Conservation (phyloP, 2,329 filamentous ascomycete genomes). For the Scedosporium minutisporum region DNA sequence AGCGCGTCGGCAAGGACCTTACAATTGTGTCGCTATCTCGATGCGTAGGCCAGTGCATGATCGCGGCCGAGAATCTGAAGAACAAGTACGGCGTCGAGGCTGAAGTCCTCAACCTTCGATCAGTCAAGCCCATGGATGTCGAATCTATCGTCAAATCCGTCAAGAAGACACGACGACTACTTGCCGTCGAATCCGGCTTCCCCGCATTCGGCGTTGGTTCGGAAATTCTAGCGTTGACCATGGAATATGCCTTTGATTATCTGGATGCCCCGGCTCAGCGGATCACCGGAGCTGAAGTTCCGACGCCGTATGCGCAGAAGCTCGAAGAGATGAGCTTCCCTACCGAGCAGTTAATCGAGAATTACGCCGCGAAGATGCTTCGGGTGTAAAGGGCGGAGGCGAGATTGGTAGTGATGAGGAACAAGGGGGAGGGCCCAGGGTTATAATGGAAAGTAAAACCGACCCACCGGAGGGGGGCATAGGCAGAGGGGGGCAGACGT, state of each 20-base stretch:
- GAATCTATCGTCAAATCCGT: conserved; percentile 93
- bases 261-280: conserved; percentile 87
- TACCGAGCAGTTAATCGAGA: conserved; percentile 75
- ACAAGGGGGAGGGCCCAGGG: neutral
- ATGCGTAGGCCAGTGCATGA: conserved; percentile 84
- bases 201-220: conserved; percentile 87
- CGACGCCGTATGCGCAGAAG: conserved; percentile 87
- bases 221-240: conserved; percentile 86
- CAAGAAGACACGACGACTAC: conserved; percentile 93
- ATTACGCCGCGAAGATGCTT: conserved; percentile 83
- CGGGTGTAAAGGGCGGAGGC: conserved; percentile 47
- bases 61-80: conserved; percentile 84
- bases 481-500: neutral
- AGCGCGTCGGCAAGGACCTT: conserved; percentile 89
- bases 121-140: conserved; percentile 91
- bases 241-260: conserved; percentile 98
- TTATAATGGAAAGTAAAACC: neutral
- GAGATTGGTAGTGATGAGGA: neutral
- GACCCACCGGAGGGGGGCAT: neutral
- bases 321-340: conserved; percentile 96
- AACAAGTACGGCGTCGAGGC: conserved; percentile 92
- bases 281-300: conserved; percentile 93
- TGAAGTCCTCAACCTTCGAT: conserved; percentile 97
- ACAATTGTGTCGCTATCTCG: conserved; percentile 93
- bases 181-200: conserved; percentile 92